These are phyloP conservation scores for Dendrocalamus latiflorus DNA, from an alignment of 202 grass and related monocot species.

Conservation along the genomic window DNA sequence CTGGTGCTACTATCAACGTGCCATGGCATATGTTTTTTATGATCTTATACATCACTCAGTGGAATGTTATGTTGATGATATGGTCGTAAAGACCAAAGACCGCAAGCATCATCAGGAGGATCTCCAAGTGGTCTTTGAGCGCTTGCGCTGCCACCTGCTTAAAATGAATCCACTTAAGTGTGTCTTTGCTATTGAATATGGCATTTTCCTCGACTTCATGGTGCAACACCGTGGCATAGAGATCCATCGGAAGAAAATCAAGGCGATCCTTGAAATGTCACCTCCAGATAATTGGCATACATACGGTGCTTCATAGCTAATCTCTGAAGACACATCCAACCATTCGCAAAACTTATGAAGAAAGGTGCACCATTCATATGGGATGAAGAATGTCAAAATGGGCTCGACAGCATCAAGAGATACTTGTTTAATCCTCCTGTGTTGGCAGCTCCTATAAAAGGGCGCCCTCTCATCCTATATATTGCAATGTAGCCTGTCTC, in stretches of 20 bases:
- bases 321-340: background rate
- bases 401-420: background rate
- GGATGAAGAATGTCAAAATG: background rate
- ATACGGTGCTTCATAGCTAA: background rate
- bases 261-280: background rate
- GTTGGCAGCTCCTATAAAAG: background rate
- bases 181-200: background rate
- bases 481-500: background rate
- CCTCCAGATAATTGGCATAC: background rate
- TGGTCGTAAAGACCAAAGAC: background rate
- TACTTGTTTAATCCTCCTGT: background rate
- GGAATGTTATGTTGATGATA: slow-evolving; percentile 11
- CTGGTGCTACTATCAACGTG: too few species aligned
- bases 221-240: background rate
- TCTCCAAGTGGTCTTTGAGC: background rate
- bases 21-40: background rate
- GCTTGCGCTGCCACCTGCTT: background rate
- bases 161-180: background rate
- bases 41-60: background rate
- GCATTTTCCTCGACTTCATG: background rate
- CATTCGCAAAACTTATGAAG: background rate
- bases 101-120: background rate
- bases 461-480: background rate
- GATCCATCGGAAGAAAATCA: background rate
- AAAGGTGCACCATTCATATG: background rate